These are phyloP conservation scores for Gymnopilus junonius DNA, from an alignment of 768 basidiomycete species.

Conservation along the genomic window DNA sequence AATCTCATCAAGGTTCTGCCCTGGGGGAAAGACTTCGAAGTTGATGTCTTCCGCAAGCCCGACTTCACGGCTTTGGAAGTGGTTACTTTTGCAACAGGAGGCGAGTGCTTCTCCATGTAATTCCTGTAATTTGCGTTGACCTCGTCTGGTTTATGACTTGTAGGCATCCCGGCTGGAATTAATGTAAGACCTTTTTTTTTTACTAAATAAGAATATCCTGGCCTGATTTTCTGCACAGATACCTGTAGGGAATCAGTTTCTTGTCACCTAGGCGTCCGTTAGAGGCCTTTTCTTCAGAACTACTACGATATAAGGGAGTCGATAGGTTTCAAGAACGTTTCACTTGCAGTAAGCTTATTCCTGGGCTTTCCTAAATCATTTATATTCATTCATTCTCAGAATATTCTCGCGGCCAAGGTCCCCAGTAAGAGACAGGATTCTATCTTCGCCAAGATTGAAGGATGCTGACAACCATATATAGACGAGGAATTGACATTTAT, in stretches of 20 bases:
- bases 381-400: conserved; percentile 41
- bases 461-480: conserved; percentile 30
- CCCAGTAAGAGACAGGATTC: conserved; percentile 53
- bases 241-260: conserved; percentile 47
- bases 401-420: conserved; percentile 87
- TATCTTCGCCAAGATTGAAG: not conserved
- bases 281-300: conserved; percentile 48
- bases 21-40: conserved; percentile 74
- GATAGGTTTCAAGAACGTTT: conserved; percentile 89
- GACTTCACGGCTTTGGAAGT: conserved; percentile 89
- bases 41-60: conserved; percentile 81
- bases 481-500: conserved; percentile 84
- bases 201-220: not conserved
- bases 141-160: conserved; percentile 4
- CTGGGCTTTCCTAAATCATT: not conserved
- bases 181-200: conserved; percentile 58
- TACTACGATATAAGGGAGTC: conserved; percentile 86
- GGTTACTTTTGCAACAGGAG: conserved; percentile 82
- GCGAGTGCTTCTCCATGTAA: too few relatives aligned
- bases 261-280: not conserved
- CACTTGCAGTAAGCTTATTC: conserved; percentile 62
- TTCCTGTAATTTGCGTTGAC: not conserved
- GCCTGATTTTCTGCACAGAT: conserved; percentile 46
- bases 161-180: conserved; percentile 86
- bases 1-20: conserved; percentile 81